Evolutionary conservation across 306 rosid species (phyloP).

Genomic region (Castanopsis chinensis): DNA sequence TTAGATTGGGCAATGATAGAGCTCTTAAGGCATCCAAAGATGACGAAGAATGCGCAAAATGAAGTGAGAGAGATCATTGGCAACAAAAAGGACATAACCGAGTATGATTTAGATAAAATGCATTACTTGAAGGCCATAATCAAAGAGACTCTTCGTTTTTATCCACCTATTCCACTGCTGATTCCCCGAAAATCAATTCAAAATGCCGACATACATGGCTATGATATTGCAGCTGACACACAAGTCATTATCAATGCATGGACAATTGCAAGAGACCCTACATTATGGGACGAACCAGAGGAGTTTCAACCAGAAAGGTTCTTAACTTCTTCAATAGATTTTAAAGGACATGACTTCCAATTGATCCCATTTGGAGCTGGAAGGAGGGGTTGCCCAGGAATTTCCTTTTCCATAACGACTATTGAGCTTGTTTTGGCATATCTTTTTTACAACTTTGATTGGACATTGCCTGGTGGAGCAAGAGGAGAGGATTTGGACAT

Average conservation of each 20-base stretch:
- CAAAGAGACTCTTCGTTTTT: constrained; percentile 55
- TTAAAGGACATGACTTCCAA: constrained; percentile 52
- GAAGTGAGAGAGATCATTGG: constrained; percentile 27
- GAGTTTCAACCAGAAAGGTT: constrained; percentile 60
- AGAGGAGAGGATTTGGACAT: constrained; percentile 46
- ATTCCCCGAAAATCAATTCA: constrained; percentile 69
- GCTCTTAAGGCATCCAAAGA: constrained; percentile 44
- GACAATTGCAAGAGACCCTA: constrained; percentile 58
- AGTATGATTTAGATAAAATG: constrained; percentile 49
- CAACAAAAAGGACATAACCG: constrained; percentile 21
- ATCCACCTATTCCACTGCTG: constrained; percentile 57
- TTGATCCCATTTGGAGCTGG: constrained; percentile 71
- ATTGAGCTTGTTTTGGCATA: constrained; percentile 65
- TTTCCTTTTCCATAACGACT: constrained; percentile 37
- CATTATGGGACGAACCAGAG: constrained; percentile 55
- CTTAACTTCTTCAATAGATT: constrained; percentile 45
- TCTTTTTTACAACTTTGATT: constrained; percentile 54
- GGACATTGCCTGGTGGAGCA: constrained; percentile 57
- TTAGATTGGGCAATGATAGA: constrained; percentile 54
- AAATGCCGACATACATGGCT: constrained; percentile 46
- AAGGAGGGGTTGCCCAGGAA: constrained; percentile 60
- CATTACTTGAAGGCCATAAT: constrained; percentile 48
- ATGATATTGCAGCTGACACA: constrained; percentile 57
- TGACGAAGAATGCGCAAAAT: constrained; percentile 32
- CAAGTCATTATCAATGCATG: constrained; percentile 38